Percentiles rank a stretch among this genome's conserved stretches.
Evolutionary conservation across 192 early-diverging fungal genomes (phyloP).

Genomic region (Coemansia nantahalensis): DNA sequence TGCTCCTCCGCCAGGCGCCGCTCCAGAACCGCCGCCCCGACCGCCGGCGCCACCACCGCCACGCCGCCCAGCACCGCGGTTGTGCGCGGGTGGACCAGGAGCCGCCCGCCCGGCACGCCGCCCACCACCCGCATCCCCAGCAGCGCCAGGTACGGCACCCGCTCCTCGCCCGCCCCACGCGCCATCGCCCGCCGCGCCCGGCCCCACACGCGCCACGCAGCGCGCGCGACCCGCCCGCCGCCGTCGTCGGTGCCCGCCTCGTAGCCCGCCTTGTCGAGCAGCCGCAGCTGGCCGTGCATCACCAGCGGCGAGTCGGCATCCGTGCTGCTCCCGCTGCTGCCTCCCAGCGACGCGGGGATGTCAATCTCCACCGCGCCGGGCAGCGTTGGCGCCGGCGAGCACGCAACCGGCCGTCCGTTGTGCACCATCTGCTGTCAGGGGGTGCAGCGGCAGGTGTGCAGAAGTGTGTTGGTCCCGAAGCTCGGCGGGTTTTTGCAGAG

Average conservation of each 20-base stretch:
- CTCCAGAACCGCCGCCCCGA: slow-evolving; percentile 13
- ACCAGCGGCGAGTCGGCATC: slow-evolving; percentile 4
- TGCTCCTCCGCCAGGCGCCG: slow-evolving; percentile 26
- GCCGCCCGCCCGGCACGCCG: slow-evolving; percentile 2
- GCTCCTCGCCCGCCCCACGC: slow-evolving; percentile 7
- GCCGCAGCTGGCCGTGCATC: neutral
- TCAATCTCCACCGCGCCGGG: too few relatives aligned
- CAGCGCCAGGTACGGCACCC: slow-evolving; percentile 19
- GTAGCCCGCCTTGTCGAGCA: neutral
- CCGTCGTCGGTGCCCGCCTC: too few relatives aligned
- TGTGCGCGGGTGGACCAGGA: slow-evolving; percentile 14
- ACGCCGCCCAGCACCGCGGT: slow-evolving; percentile 12
- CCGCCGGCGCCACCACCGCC: slow-evolving; percentile 2
- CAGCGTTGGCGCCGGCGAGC: too few relatives aligned
- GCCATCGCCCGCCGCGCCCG: neutral
- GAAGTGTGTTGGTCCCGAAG: too few relatives aligned
- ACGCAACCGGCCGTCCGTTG: neutral
- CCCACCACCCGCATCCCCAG: slow-evolving; percentile 8
- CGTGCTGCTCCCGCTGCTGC: neutral
- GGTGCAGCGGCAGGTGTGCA: too few relatives aligned
- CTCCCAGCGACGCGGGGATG: too few relatives aligned
- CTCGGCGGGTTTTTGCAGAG: too few relatives aligned
- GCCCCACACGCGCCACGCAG: too few relatives aligned
- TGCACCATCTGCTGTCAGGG: too few relatives aligned
- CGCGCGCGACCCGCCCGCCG: too few relatives aligned